Conservation (phyloP, 2,329 filamentous ascomycete genomes). For the Beauveria asiatica region DNA sequence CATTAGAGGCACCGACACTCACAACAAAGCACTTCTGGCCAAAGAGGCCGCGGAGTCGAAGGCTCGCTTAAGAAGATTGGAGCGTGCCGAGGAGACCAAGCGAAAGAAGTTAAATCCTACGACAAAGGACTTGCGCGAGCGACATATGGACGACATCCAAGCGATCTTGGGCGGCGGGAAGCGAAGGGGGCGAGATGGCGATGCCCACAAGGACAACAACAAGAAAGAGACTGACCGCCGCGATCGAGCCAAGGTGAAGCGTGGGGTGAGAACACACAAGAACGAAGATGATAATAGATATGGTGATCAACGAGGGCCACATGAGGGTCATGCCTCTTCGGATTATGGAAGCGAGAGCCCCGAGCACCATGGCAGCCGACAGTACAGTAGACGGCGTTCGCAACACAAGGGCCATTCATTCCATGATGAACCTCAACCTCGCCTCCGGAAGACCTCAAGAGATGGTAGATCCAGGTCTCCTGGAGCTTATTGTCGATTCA, state of each 20-base stretch:
- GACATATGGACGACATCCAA: conserved; percentile 53
- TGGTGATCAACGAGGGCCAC: not conserved
- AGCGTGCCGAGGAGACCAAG: conserved; percentile 37
- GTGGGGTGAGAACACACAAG: not conserved
- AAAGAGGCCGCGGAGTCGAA: conserved; percentile 76
- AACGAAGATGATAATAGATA: not conserved
- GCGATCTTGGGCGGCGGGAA: conserved; percentile 45
- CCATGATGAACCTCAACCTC: not conserved
- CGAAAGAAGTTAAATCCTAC: conserved; percentile 36
- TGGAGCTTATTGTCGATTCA: not conserved
- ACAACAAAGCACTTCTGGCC: conserved; percentile 79
- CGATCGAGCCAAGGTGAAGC: not conserved
- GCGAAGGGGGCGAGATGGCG: conserved; percentile 19
- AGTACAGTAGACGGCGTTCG: not conserved
- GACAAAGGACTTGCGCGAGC: conserved; percentile 42
- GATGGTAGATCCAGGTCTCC: conserved; percentile 6
- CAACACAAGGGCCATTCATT: not conserved
- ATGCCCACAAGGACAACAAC: conserved; percentile 10
- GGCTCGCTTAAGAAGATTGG: conserved; percentile 57
- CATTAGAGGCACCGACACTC: conserved; percentile 76
- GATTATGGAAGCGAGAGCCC: not conserved
- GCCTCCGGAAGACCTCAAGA: not conserved
- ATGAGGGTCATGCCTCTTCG: not conserved
- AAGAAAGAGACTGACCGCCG: conserved; percentile 8
- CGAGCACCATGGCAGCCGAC: not conserved